Base-by-base conservation (phyloP, 2,329 filamentous ascomycete genomes). In the Gaeumannomyces tritici region DNA sequence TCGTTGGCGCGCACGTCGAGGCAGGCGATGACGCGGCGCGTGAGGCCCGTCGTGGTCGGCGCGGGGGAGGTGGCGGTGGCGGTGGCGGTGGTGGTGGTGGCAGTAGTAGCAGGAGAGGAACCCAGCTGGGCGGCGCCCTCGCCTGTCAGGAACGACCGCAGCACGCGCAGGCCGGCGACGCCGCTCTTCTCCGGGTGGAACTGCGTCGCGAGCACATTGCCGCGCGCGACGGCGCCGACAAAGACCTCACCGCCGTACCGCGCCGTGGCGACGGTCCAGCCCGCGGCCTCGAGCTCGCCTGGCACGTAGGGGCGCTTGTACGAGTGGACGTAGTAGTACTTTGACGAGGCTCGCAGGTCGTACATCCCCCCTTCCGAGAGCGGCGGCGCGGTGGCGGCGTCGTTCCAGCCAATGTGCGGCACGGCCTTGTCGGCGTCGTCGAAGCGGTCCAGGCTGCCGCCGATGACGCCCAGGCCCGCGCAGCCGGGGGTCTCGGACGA, bases 401-500 rank as follows among this genome's bases (percentile, higher is more conserved):
- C 92, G 76, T 99, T 99, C 95, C 95, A 99, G 62, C 95, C 95
- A 74, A 99, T 99, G 77, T 99, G 96, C 54, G 95, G 95, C n/a
- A 99, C 96, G 51, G 92, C 88, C 77, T 98, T 98, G 69, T 84
- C 79, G 35, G 76, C 74, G 72, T 90, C 86, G 72, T 91, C 79
- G 77, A 99, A 99, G 64, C 88, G 87, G 71, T 85, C 81, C 66
- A 99, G 83, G 13, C 77, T 79, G 54, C 83, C 84, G 57, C 88
- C 86, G 65, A 98, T 86, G 31, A 96, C 57, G 6, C 88, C 89
- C 59, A 99, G 79, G 1, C 95, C 95, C 2, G 86, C 76, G 18
- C 91, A 86, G 24, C 80, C 75, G 0, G 86, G 78, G 66, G 91
- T 88, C 74, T 99, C 95, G 55, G 86, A 84, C 0, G 95, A 98